These are phyloP conservation scores for Suillus occidentalis DNA, from an alignment of 768 basidiomycete genomes.

Conservation along the genomic window DNA sequence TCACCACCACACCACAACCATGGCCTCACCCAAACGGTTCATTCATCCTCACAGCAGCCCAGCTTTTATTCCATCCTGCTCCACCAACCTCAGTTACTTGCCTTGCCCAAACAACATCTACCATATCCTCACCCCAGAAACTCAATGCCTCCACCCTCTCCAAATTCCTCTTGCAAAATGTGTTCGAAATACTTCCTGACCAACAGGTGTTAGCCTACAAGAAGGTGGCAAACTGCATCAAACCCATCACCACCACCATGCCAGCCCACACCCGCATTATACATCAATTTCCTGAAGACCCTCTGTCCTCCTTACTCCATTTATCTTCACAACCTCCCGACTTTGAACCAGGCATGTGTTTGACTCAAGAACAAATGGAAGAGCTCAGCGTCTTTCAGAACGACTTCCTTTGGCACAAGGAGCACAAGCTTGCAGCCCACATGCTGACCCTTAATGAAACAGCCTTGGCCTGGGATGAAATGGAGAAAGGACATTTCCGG, in stretches of 20 bases:
- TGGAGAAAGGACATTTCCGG: conserved; percentile 34
- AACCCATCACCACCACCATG: conserved; percentile 29
- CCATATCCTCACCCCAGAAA: too few relatives aligned
- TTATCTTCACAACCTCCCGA: too few relatives aligned
- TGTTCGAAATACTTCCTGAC: not conserved
- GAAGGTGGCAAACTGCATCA: conserved; percentile 29
- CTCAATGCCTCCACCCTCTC: not conserved
- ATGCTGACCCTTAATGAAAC: conserved; percentile 32
- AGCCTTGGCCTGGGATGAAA: conserved; percentile 41
- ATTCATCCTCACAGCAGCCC: too few relatives aligned
- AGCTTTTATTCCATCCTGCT: too few relatives aligned
- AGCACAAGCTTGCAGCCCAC: conserved; percentile 11
- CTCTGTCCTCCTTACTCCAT: conserved; percentile 15
- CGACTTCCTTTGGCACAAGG: conserved; percentile 6
- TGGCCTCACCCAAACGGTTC: not conserved
- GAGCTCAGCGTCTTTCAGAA: not conserved
- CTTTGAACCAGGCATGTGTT: not conserved
- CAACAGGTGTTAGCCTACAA: conserved; percentile 25
- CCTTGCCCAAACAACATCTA: not conserved
- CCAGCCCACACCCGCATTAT: conserved; percentile 35
- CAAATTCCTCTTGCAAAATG: not conserved
- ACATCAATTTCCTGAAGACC: conserved; percentile 34
- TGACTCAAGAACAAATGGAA: not conserved
- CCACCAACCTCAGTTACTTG: too few relatives aligned
- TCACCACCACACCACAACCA: not conserved